Evolutionary conservation across 139 green algal species (phyloP).

Genomic region (Picocystis salinarum): DNA sequence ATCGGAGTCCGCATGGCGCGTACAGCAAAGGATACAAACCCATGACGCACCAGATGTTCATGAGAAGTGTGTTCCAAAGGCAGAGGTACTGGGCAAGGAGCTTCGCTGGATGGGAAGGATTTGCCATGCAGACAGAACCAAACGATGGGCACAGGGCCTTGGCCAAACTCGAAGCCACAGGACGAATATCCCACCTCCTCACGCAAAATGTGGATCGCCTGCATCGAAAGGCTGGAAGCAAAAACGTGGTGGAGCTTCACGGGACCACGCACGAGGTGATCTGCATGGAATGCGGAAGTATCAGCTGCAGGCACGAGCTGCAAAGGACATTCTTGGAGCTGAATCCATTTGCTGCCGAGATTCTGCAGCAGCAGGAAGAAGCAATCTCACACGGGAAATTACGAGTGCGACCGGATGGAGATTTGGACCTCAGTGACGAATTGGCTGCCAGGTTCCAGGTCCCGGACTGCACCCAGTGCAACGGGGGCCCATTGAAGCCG

Average conservation of each 20-base stretch:
- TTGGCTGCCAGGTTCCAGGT: slow-evolving; percentile 28
- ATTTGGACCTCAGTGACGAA: slow-evolving; percentile 4
- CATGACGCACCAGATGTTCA: slow-evolving; percentile 88
- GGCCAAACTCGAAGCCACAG: slow-evolving; percentile 29
- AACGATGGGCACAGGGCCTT: slow-evolving; percentile 49
- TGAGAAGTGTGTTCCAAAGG: slow-evolving; percentile 25
- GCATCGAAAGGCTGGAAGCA: slow-evolving; percentile 41
- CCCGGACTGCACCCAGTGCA: slow-evolving; percentile 37
- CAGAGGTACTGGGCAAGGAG: slow-evolving; percentile 69
- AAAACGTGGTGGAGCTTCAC: slow-evolving; percentile 70
- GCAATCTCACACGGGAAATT: neutral
- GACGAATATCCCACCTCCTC: slow-evolving; percentile 47
- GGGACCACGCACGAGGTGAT: slow-evolving; percentile 71
- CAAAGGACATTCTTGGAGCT: neutral
- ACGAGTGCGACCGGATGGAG: neutral
- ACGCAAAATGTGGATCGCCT: slow-evolving; percentile 96
- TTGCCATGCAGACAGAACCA: slow-evolving; percentile 28
- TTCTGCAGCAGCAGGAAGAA: too few relatives aligned
- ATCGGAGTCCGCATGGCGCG: slow-evolving; percentile 58
- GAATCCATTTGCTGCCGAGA: too few relatives aligned
- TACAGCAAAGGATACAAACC: slow-evolving; percentile 88
- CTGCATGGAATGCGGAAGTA: slow-evolving; percentile 15
- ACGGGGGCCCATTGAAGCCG: slow-evolving; percentile 52
- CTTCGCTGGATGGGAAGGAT: slow-evolving; percentile 65
- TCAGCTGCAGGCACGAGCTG: neutral